Conservation (phyloP, 2,329 filamentous ascomycete species). For the Cylindrodendrum hubeiense region DNA sequence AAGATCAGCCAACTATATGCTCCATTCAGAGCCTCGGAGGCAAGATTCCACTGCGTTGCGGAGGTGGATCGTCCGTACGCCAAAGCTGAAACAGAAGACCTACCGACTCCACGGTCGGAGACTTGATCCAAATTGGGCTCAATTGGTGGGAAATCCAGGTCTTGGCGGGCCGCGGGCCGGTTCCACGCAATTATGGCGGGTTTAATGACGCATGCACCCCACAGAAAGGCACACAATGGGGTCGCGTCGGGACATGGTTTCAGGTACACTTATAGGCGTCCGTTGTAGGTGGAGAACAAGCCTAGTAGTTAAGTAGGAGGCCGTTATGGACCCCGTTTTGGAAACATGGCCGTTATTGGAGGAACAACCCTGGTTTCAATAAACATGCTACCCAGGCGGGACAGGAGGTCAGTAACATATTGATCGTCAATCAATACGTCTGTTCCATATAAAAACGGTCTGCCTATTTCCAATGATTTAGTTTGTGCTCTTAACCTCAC, state of each 20-base stretch:
- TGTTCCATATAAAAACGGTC: not conserved
- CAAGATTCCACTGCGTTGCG: constrained; percentile 8
- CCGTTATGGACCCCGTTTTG: not conserved
- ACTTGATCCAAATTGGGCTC: not conserved
- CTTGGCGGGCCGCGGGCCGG: not conserved
- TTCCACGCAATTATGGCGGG: not conserved
- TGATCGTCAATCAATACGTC: not conserved
- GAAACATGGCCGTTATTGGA: constrained; percentile 24
- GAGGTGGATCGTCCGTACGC: constrained; percentile 16
- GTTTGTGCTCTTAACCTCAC: not conserved
- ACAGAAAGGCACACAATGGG: not conserved
- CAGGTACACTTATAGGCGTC: constrained; percentile 1
- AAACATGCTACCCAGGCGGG: not conserved
- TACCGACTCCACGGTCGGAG: not conserved
- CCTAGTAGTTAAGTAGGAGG: not conserved
- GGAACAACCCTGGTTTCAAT: constrained; percentile 10
- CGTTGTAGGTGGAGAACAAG: not conserved
- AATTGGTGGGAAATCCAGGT: constrained; percentile 25
- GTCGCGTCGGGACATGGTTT: constrained; percentile 2
- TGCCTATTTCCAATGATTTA: not conserved
- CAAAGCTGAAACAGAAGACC: constrained; percentile 14
- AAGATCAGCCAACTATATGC: not conserved
- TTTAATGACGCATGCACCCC: not conserved
- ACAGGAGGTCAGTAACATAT: not conserved
- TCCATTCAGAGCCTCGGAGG: constrained; percentile 2